These are phyloP conservation scores for Colletotrichum navitas DNA, from an alignment of 2,329 filamentous ascomycete genomes.

Conservation along the genomic window DNA sequence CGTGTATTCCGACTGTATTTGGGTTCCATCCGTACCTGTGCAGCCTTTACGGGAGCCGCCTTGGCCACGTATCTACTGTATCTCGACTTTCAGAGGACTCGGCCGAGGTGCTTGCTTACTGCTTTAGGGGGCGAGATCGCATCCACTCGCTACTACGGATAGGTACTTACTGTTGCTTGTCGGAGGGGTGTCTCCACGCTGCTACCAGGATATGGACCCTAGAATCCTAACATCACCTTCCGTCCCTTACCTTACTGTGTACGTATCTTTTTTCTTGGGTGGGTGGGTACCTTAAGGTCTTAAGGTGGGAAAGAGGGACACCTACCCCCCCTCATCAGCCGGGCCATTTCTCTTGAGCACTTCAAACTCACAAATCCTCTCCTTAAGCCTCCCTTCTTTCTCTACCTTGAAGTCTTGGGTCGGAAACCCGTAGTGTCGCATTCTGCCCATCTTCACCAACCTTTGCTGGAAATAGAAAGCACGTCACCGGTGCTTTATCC, in stretches of 20 bases:
- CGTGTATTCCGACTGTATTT: neutral
- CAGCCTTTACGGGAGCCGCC: neutral
- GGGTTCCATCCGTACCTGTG: neutral
- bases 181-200: neutral
- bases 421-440: conserved; percentile 11
- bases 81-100: neutral
- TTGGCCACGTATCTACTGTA: neutral
- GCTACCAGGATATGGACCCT: conserved; percentile 6
- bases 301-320: conserved; percentile 32
- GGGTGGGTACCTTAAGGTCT: neutral
- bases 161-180: neutral
- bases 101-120: neutral
- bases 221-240: conserved; percentile 7
- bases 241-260: conserved; percentile 9
- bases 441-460: conserved; percentile 4
- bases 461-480: conserved; percentile 6
- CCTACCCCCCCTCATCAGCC: conserved; percentile 22
- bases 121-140: conserved; percentile 26
- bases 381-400: conserved; percentile 6
- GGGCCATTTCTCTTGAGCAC: conserved; percentile 27
- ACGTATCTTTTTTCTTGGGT: conserved; percentile 8
- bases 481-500: conserved; percentile 10
- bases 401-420: conserved; percentile 11
- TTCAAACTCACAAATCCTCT: conserved; percentile 1
- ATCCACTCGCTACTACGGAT: neutral